Evolutionary conservation across 768 basidiomycete genomes (phyloP), one percentile per base, ranked within the genome.

Genomic region (Tubosaeta brunneosetosa): DNA sequence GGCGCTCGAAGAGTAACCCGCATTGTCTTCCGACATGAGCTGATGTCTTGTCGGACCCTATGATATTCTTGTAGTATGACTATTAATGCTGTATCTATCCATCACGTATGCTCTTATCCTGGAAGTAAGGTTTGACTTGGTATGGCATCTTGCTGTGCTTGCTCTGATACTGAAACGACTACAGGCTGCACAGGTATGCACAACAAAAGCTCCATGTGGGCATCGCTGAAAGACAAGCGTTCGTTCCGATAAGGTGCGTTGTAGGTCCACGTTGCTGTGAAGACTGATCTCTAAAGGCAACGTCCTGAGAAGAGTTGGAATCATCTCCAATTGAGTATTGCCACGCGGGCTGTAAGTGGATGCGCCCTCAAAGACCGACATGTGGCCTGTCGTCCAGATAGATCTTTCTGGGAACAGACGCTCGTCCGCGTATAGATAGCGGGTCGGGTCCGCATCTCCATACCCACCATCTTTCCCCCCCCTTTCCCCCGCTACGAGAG

Each of bases 211-310:
- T 33, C 12, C 11, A 26, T 27, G 16, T 43, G 11, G 31, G 32
- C 14, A 40, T 49, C 53, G 52, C 61, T 55, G 59, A 46, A 53
- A 53, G 25, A 16, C 22, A 48, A 49, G 55, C 40, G 16, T 27
- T 42, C 5, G 12, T 44, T 50, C 53, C 37, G 40, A 64, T 55
- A 50, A 40, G 36, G 50, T 11, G 6, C 27, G 46, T 45, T 55
- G 63, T 63, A 17, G 55, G 62, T 56, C 63, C 62, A 38, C 47
- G 36, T 51, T 65, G 57, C 57, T 56, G 62, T 62, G 17, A 6
- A 45, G 2, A 14, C 25, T 8, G 46, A 46, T 50, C 10, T 4
- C 33, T 12, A 10, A 12, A 11, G 33, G 8, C 10, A 12, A 11
- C 14, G 33, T 34, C 44, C 44, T 56, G 56, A 45, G 46, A 59